These are phyloP conservation scores for Elsinoe fawcettii DNA, from an alignment of 2,329 filamentous ascomycete genomes.

Conservation along the genomic window DNA sequence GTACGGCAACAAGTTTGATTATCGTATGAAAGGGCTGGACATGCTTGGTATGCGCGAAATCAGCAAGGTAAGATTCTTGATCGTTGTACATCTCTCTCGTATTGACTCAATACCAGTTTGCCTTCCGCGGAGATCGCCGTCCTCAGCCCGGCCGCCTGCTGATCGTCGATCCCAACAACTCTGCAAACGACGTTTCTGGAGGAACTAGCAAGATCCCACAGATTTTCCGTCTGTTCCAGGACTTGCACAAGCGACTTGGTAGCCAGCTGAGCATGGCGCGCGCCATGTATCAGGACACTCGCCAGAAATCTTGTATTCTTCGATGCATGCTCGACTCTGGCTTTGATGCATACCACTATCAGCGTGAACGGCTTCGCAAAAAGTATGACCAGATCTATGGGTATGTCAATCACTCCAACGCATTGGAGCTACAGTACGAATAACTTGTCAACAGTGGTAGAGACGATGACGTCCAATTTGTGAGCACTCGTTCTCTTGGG, in stretches of 20 bases:
- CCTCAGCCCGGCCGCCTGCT: constrained; percentile 62
- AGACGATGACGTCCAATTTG: constrained; percentile 1
- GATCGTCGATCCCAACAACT: constrained; percentile 86
- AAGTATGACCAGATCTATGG: constrained; percentile 14
- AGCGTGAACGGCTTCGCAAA: constrained; percentile 55
- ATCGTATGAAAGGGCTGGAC: constrained; percentile 61
- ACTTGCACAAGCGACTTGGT: constrained; percentile 51
- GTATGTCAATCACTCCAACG: constrained; percentile 14
- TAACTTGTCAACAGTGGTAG: constrained; percentile 8
- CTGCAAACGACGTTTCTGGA: constrained; percentile 80
- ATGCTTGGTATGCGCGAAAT: constrained; percentile 68
- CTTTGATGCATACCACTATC: constrained; percentile 64
- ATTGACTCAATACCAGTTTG: constrained; percentile 35
- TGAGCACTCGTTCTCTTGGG: constrained; percentile 3
- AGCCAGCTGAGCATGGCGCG: constrained; percentile 35
- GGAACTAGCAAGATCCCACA: constrained; percentile 64
- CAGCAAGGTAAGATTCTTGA: constrained; percentile 54
- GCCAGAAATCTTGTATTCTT: constrained; percentile 52
- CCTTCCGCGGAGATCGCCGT: constrained; percentile 22
- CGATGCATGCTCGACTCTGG: constrained; percentile 66
- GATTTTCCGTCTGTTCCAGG: constrained; percentile 62
- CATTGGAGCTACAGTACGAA: background rate
- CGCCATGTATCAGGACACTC: constrained; percentile 24
- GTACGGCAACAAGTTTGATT: constrained; percentile 77
- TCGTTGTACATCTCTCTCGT: background rate